phyloP scores from a whole-genome alignment of 805 yeast species.

The fission yeast (Schizosaccharomyces pombe) region DNA sequence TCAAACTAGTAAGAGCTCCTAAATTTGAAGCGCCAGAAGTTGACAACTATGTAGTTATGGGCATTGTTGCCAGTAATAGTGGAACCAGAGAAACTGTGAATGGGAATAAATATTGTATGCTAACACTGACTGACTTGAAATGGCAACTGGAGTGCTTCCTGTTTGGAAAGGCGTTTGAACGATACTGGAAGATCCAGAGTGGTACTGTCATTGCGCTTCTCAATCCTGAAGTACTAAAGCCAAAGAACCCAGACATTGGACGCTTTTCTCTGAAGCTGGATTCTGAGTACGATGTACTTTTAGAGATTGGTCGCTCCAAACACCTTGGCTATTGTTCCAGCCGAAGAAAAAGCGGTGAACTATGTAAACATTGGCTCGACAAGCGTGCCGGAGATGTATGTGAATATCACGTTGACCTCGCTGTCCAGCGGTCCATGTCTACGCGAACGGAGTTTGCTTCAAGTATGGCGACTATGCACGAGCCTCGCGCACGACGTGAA shows the following conservation, averaged over 20 bases:
- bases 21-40: constrained; percentile 39
- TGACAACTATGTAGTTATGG: constrained; percentile 61
- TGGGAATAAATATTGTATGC: constrained; percentile 27
- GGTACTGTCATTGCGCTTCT: constrained; percentile 57
- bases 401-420: constrained; percentile 43
- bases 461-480: not conserved
- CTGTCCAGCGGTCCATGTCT: not conserved
- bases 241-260: constrained; percentile 11
- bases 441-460: not conserved
- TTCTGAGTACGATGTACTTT: constrained; percentile 26
- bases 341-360: constrained; percentile 23
- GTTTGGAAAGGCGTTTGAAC: constrained; percentile 42
- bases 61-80: constrained; percentile 20
- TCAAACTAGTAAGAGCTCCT: constrained; percentile 48
- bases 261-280: constrained; percentile 34
- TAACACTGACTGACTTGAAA: constrained; percentile 46
- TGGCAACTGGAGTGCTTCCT: constrained; percentile 36
- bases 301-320: constrained; percentile 52
- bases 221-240: constrained; percentile 38
- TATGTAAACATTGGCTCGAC: constrained; percentile 43
- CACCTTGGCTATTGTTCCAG: constrained; percentile 48
- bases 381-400: constrained; percentile 32
- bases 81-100: constrained; percentile 11
- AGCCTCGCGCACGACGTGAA: not conserved
- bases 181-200: constrained; percentile 45